Conservation (phyloP, 192 early-diverging fungal species). For the Phycomyces nitens region DNA sequence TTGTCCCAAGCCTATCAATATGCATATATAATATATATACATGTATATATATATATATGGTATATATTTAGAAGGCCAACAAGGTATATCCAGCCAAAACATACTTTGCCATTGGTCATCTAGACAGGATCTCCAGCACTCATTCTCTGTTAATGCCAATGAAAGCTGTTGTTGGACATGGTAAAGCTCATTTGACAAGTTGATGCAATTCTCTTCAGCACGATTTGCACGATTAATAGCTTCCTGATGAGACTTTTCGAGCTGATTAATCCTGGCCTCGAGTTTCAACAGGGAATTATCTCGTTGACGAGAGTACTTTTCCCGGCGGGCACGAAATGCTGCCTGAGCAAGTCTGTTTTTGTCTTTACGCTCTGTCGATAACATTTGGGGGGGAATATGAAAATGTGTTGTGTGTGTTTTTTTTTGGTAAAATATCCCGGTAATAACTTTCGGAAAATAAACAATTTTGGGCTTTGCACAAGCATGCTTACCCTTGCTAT, state of each 20-base stretch:
- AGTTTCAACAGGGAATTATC: background rate
- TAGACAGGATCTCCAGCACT: background rate
- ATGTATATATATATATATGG: too few species aligned
- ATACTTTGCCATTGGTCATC: too few species aligned
- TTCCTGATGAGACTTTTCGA: background rate
- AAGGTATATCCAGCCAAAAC: too few species aligned
- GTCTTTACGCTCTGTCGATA: constrained; percentile 9
- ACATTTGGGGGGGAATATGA: background rate
- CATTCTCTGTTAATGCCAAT: background rate
- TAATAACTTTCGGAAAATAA: too few species aligned
- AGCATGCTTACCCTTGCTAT: too few species aligned
- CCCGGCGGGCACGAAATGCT: constrained; percentile 9
- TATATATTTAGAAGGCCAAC: too few species aligned
- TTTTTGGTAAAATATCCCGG: background rate
- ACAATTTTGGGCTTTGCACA: too few species aligned
- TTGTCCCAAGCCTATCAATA: too few species aligned
- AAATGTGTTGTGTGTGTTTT: background rate
- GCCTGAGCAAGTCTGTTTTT: constrained; percentile 12
- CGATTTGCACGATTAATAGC: background rate
- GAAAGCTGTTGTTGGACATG: background rate
- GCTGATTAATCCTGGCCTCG: background rate
- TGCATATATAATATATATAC: too few species aligned
- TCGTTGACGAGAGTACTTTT: background rate
- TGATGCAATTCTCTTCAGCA: background rate
- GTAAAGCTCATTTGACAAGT: background rate